Evolutionary conservation across 176 grass and related monocot species (phyloP).

Genomic region (Calamus simplicifolius): DNA sequence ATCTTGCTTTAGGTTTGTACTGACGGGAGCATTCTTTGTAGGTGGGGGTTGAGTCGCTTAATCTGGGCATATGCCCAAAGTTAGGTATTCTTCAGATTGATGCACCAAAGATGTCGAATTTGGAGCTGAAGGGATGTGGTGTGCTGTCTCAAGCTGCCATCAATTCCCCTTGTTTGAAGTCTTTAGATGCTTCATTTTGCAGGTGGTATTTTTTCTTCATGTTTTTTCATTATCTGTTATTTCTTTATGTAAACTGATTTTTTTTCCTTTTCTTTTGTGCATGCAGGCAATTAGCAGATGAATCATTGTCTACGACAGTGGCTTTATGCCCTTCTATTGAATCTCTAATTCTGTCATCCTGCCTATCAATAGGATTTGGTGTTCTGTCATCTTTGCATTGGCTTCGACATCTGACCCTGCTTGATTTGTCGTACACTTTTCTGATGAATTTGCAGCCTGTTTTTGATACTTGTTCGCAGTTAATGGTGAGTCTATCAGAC

Average conservation of each 20-base stretch:
- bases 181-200: constrained; percentile 96
- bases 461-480: constrained; percentile 69
- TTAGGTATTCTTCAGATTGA: constrained; percentile 57
- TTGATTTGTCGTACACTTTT: constrained; percentile 99
- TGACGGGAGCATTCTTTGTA: constrained; percentile 22
- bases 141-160: constrained; percentile 74
- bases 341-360: constrained; percentile 71
- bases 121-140: constrained; percentile 89
- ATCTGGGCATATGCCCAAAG: constrained; percentile 93
- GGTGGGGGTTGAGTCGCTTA: constrained; percentile 88
- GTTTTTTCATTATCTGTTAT: neutral
- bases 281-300: constrained; percentile 67
- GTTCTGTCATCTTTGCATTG: constrained; percentile 77
- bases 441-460: constrained; percentile 77
- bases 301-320: constrained; percentile 55
- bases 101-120: constrained; percentile 69
- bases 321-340: constrained; percentile 59
- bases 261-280: constrained; percentile 21
- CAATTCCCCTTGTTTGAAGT: constrained; percentile 67
- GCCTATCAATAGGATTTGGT: constrained; percentile 45
- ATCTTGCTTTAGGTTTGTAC: too few species aligned
- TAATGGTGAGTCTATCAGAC: constrained; percentile 39
- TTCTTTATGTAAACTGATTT: constrained; percentile 11
- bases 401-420: constrained; percentile 60
- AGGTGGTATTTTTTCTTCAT: constrained; percentile 37